These are phyloP conservation scores for Herpetomonas tarakana DNA, from an alignment of 208 protist species.

Conservation along the genomic window DNA sequence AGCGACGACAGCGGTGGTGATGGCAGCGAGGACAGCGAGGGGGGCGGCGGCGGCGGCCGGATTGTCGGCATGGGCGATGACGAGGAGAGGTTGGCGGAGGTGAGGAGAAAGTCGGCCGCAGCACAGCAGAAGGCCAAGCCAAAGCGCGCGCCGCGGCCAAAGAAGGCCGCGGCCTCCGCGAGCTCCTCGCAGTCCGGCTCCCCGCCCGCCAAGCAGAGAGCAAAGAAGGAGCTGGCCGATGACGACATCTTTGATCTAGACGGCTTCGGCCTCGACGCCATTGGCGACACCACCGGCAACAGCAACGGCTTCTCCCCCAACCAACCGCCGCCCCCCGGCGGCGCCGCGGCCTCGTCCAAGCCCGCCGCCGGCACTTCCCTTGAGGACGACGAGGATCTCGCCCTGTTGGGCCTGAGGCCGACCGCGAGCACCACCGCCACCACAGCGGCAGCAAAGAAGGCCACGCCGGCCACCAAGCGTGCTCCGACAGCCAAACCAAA, in stretches of 20 bases:
- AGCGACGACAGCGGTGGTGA: slow-evolving; percentile 4
- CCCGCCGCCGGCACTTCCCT: neutral
- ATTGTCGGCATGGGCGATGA: slow-evolving; percentile 44
- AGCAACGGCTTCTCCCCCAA: neutral
- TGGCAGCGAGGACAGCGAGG: slow-evolving; percentile 16
- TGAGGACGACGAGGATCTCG: slow-evolving; percentile 30
- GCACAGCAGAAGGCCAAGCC: slow-evolving; percentile 5
- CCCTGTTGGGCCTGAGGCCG: slow-evolving; percentile 16
- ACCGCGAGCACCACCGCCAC: slow-evolving; percentile 2
- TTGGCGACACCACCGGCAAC: slow-evolving; percentile 12
- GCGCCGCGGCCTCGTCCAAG: neutral
- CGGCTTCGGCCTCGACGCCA: slow-evolving; percentile 73
- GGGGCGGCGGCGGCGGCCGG: slow-evolving; percentile 21
- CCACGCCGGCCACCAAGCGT: neutral
- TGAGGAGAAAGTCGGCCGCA: neutral
- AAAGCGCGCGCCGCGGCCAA: slow-evolving; percentile 13
- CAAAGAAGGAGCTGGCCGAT: slow-evolving; percentile 19
- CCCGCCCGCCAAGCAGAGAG: slow-evolving; percentile 11
- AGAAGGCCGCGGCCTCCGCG: slow-evolving; percentile 4
- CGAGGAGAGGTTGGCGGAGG: slow-evolving; percentile 1
- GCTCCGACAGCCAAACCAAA: slow-evolving; percentile 8
- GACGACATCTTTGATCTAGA: slow-evolving; percentile 77
- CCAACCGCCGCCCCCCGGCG: neutral
- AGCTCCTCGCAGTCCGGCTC: neutral
- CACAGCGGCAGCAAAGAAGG: slow-evolving; percentile 17